Evolutionary conservation across 2,329 filamentous ascomycete species (phyloP).

Genomic region (Grosmannia huntii): DNA sequence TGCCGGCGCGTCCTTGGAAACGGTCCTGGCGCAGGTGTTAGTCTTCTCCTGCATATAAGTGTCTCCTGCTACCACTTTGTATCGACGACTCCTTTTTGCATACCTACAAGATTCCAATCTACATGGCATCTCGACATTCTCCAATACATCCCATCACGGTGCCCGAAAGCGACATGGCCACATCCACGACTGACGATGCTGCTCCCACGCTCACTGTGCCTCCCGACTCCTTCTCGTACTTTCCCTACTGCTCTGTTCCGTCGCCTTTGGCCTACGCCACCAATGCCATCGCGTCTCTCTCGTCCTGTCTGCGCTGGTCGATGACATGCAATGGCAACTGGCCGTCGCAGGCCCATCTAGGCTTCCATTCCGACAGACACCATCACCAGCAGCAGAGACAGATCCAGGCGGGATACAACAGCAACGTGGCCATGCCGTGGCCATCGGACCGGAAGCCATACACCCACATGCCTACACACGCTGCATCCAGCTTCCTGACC

Average conservation of each 20-base stretch:
- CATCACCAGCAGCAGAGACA: not conserved
- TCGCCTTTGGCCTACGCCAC: not conserved
- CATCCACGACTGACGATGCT: not conserved
- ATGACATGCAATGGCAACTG: not conserved
- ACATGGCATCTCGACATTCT: too few species aligned
- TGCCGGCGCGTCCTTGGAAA: too few species aligned
- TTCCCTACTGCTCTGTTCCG: not conserved
- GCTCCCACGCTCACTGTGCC: not conserved
- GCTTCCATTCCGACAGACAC: not conserved
- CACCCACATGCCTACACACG: constrained; percentile 26
- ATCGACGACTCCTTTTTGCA: too few species aligned
- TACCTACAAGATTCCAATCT: too few species aligned
- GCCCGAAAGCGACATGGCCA: not conserved
- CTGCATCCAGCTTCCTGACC: constrained; percentile 26
- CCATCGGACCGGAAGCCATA: constrained; percentile 12
- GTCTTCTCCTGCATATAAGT: too few species aligned
- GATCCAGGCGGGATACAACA: not conserved
- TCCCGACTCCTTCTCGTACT: not conserved
- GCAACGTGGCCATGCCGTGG: not conserved
- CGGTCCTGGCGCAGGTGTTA: too few species aligned
- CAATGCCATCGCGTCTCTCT: not conserved
- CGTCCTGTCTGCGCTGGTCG: not conserved
- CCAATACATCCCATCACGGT: not conserved
- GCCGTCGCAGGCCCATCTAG: too few species aligned
- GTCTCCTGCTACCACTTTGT: too few species aligned